These are phyloP conservation scores for Hyaloperonospora arabidopsidis DNA, from an alignment of 352 stramenopile species.

Conservation along the genomic window DNA sequence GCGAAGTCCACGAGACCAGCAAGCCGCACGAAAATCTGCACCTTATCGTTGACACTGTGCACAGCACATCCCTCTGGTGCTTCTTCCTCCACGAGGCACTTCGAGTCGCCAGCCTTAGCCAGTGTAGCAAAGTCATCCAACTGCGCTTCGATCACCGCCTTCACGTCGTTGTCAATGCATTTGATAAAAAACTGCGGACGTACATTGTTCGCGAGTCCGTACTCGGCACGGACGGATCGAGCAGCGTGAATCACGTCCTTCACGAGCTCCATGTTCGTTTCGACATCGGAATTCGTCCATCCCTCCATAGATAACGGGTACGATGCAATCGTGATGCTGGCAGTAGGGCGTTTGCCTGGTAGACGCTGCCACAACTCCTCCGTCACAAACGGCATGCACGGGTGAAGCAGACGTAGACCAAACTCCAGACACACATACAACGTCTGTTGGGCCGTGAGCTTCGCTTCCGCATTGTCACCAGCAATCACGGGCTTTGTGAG, in stretches of 20 bases:
- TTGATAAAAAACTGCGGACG: conserved; percentile 87
- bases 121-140: conserved; percentile 94
- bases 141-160: conserved; percentile 71
- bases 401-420: conserved; percentile 90
- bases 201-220: conserved; percentile 74
- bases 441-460: conserved; percentile 73
- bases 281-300: conserved; percentile 85
- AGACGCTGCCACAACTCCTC: conserved; percentile 89
- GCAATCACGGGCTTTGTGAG: conserved; percentile 96
- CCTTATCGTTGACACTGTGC: conserved; percentile 90
- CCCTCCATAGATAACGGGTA: conserved; percentile 65
- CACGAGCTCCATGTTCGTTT: conserved; percentile 89
- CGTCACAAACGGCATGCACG: conserved; percentile 97
- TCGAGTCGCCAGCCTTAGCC: conserved; percentile 85
- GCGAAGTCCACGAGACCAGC: conserved; percentile 79
- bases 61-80: conserved; percentile 86
- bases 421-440: conserved; percentile 82
- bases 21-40: conserved; percentile 85
- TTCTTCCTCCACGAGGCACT: conserved; percentile 82
- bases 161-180: conserved; percentile 63
- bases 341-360: conserved; percentile 52
- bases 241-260: conserved; percentile 94
- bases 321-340: conserved; percentile 71
- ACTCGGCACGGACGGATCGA: conserved; percentile 89
- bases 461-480: conserved; percentile 63